These are phyloP conservation scores for Melastoma candidum DNA, from an alignment of 441 rosid genomes.

Conservation along the genomic window DNA sequence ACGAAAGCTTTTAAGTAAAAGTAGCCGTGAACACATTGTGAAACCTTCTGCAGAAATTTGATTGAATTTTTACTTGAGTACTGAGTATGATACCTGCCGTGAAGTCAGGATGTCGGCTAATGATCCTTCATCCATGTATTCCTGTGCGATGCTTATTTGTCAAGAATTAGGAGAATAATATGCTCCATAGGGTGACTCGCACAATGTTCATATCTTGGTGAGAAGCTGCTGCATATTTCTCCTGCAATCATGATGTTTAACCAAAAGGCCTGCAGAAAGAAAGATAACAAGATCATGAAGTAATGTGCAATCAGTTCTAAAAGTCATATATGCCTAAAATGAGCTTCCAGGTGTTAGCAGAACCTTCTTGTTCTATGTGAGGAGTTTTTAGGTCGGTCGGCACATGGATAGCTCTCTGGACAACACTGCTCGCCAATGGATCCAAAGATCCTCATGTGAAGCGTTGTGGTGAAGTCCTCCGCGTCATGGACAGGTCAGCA, in stretches of 20 bases:
- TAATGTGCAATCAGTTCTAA: neutral
- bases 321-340: neutral
- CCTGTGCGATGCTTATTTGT: slow-evolving; percentile 90
- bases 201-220: slow-evolving; percentile 77
- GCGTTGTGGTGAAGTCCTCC: slow-evolving; percentile 76
- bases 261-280: neutral
- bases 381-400: slow-evolving; percentile 49
- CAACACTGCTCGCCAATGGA: slow-evolving; percentile 93
- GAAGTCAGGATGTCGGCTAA: slow-evolving; percentile 87
- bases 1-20: too few species aligned
- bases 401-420: slow-evolving; percentile 84
- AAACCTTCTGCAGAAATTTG: slow-evolving; percentile 1
- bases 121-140: slow-evolving; percentile 93
- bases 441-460: slow-evolving; percentile 74
- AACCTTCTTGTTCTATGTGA: slow-evolving; percentile 86
- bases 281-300: too few species aligned
- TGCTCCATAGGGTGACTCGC: slow-evolving; percentile 93
- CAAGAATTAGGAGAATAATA: slow-evolving; percentile 84
- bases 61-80: too few species aligned
- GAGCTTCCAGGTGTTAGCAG: slow-evolving; percentile 16
- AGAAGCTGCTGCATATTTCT: slow-evolving; percentile 85
- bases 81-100: slow-evolving; percentile 40
- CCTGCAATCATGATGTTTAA: slow-evolving; percentile 28
- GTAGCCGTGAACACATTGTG: too few species aligned
- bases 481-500: slow-evolving; percentile 40